A percentile compares a stretch with the other conserved stretches of the same genome.
Evolutionary conservation across 2,329 filamentous ascomycete genomes (phyloP).

Genomic region (Lanzia echinophila): DNA sequence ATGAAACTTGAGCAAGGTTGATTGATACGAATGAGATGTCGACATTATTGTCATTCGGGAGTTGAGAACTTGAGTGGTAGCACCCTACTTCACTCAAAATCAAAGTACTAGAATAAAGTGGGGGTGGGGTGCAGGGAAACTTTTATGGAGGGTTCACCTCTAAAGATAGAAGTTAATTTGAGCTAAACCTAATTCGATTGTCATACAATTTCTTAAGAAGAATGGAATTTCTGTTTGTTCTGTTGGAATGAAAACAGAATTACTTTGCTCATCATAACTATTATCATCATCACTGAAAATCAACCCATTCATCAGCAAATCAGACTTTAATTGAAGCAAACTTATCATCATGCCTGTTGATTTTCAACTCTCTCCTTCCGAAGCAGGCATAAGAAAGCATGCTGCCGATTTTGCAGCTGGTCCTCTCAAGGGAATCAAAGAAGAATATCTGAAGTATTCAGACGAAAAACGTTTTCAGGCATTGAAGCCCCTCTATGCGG

Average conservation of each 20-base stretch:
- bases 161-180: too few species aligned
- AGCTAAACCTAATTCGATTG: too few species aligned
- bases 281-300: background rate
- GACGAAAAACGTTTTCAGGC: slow-evolving; percentile 39
- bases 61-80: too few species aligned
- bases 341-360: slow-evolving; percentile 20
- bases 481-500: slow-evolving; percentile 39
- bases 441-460: slow-evolving; percentile 23
- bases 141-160: too few species aligned
- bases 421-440: slow-evolving; percentile 22
- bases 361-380: slow-evolving; percentile 28
- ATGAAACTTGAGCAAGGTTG: too few species aligned
- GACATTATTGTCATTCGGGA: too few species aligned
- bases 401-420: slow-evolving; percentile 25
- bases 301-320: background rate
- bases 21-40: too few species aligned
- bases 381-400: slow-evolving; percentile 26
- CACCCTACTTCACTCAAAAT: too few species aligned
- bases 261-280: background rate
- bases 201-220: too few species aligned
- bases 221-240: background rate
- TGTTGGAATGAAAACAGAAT: background rate
- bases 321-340: background rate
- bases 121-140: too few species aligned
- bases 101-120: too few species aligned